A percentile compares a stretch with the other conserved stretches of the same genome.
These are phyloP conservation scores for Nicotiana tomentosiformis DNA, from an alignment of 257 asterid species.

Conservation along the genomic window DNA sequence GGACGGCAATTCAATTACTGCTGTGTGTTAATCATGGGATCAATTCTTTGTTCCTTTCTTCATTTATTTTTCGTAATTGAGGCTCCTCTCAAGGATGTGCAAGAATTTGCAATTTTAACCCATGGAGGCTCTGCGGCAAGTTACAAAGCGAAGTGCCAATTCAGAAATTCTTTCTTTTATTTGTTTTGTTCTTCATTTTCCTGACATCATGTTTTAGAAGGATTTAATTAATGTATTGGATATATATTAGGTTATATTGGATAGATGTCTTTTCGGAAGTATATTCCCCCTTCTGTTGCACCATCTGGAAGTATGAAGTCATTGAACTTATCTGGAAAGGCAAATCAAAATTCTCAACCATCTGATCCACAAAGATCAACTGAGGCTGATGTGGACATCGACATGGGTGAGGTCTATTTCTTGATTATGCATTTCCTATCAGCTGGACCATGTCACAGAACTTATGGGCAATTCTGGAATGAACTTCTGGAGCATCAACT, in stretches of 20 bases:
- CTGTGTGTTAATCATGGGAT: not conserved
- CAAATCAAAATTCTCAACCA: slow-evolving; percentile 54
- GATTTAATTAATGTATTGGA: slow-evolving; percentile 3
- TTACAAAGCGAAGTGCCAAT: not conserved
- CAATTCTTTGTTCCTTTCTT: not conserved
- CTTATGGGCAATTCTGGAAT: slow-evolving; percentile 90
- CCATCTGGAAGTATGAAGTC: slow-evolving; percentile 59
- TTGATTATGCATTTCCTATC: slow-evolving; percentile 97
- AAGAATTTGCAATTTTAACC: not conserved
- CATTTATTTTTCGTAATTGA: not conserved
- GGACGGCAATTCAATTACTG: not conserved
- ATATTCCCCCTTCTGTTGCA: slow-evolving; percentile 48
- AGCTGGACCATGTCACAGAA: slow-evolving; percentile 92
- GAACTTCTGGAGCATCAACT: slow-evolving; percentile 98
- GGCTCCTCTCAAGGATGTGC: not conserved
- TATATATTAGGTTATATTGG: slow-evolving; percentile 37
- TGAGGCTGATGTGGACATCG: slow-evolving; percentile 64
- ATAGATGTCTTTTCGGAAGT: slow-evolving; percentile 81
- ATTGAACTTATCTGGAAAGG: slow-evolving; percentile 54
- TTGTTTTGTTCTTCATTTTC: not conserved
- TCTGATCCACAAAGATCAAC: slow-evolving; percentile 41
- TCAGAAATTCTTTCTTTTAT: not conserved
- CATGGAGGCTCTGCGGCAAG: not conserved
- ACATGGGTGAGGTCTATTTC: slow-evolving; percentile 87
- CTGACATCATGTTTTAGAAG: not conserved